Base-by-base conservation (phyloP, 2,329 filamentous ascomycete species). In the Fusarium gaditjirri region DNA sequence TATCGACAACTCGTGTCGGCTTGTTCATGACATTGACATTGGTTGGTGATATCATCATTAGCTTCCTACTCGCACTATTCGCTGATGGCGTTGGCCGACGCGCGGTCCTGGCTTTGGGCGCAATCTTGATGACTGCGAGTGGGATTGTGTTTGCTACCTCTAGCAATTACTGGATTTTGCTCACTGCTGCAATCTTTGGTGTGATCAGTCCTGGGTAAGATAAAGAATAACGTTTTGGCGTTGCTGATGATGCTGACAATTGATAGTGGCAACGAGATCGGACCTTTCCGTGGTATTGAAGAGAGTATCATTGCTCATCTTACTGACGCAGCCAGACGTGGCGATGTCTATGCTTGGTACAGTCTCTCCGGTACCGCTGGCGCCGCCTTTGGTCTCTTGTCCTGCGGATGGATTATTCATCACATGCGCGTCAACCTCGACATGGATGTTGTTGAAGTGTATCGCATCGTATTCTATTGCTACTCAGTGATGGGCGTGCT, bases 11-110 rank as follows among this genome's bases (percentile, higher is more conserved):
- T 1, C 81, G 81, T 36, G 88, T 89, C 65, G 90, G 90, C 6
- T 79, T 91, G 2, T 92, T 92, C 80, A 91, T 92, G 89, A 91
- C 89, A 1, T 77, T 91, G 69, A 92, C 90, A 0, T 80, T 92
- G 21, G 81, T 84, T 19, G 90, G 90, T 31, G 90, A 92, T 77
- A 84, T 88, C 8, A 75, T 83, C 44, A 86, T 91, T 68, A 90
- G 89, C 74, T 86, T 91, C 63, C 41, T 88, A 27, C 82, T 92
- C 50, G 90, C 89, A 0, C 75, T 89, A 10, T 82, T 90, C 67
- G 88, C 90, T 31, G 90, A 92, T 79, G 81, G 81, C 0, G 74
- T 90, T 55, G 90, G 90, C 7, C 84, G 89, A 31, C 84, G 85
- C 55, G 81, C 80, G 10, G 84, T 89, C n/a, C 81, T 92, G 8